Evolutionary conservation across 805 yeast genomes (phyloP), one percentile per base, ranked within the genome.

Genomic region (Lipomyces spencermartinsiae): DNA sequence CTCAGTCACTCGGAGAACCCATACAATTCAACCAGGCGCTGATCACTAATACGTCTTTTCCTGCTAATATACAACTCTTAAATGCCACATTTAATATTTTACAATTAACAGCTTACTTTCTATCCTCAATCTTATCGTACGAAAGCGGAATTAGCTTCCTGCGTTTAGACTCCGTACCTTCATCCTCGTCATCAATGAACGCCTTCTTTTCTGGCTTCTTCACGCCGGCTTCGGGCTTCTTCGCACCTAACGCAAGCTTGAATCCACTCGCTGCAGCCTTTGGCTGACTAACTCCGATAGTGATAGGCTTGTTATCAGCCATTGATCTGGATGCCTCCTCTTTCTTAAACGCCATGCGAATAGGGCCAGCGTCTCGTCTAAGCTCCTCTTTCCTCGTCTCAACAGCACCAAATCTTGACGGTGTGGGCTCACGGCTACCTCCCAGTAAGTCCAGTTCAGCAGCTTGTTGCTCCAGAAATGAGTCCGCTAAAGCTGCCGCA

Each of bases 101-200:
- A 37, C 49, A 29, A 35, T 19, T 14, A 35, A 25, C 25, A 19
- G 8, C 53, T 22, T 29, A 54, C 55, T 35, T 35, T 31, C 22
- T 59, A 25, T 60, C 59, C 25, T 62, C 34, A 14, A 59, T 33
- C 59, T 62, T 68, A 62, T 68, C 71, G 46, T 68, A 68, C 19
- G 71, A 66, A 37, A 68, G 53, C n/a, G 71, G 71, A 59, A 68
- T 66, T 57, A 68, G 59, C 25, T 65, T 66, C 46, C 71, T 33
- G 31, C 64, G 53, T 61, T 68, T 68, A 6, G 58, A 59, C 25
- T 29, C 65, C 31, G 60, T 60, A 16, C 53, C 70, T 14, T 67
- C 71, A 8, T 65, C 68, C 1, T 65, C 69, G 9, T 65, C 69
- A 22, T 61, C 67, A 31, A 43, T 59, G 19, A 62, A 59, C 37